Base-by-base conservation (phyloP, 2,329 filamentous ascomycete genomes). In the Ceratocystiopsis sp. region DNA sequence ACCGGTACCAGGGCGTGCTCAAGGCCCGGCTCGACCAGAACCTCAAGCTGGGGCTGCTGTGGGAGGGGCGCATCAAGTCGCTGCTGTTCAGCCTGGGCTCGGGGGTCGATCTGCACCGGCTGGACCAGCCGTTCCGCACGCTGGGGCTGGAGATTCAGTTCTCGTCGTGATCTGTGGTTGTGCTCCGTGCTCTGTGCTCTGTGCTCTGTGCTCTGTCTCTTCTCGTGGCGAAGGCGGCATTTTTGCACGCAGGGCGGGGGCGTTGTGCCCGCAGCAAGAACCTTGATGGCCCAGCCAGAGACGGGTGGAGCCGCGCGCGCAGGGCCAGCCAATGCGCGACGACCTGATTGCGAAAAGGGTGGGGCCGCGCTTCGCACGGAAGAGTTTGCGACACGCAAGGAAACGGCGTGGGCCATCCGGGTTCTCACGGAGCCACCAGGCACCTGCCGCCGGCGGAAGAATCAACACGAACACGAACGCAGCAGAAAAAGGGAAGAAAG, bases 61-160 rank as follows among this genome's bases (percentile, higher is more conserved):
- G 91, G 89, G 89, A 96, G 59, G 87, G 89, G 2, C 73, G 86
- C 43, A 74, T 93, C 46, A 94, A 96, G 64, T 89, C 93, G 51
- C 65, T 98, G 46, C 69, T 98, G 45, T 93, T 96, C 58, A 93
- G 85, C 53, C 69, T 94, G 37, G 91, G 91, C 11, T 84, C 85
- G 45, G 84, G 78, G 41, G 75, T 98, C 44, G 86, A 93, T 56
- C 68, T 91, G 54, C 77, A 75, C 54, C 76, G 74, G 53, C 67
- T 77, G 49, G 82, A 87, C 57, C 79, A 83, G 54, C 80, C 84
- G 35, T 81, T 91, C 55, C 73, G 80, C 48, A 81, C 75, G 6
- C 66, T 91, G 45, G 84, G 84, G 13, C 60, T 91, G 44, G 83
- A 89, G 61, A 67, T 91, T 38, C 83, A 87, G 56, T 91, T 86